These are phyloP conservation scores for Hypericum perforatum DNA, from an alignment of 345 rosid species.

Conservation along the genomic window DNA sequence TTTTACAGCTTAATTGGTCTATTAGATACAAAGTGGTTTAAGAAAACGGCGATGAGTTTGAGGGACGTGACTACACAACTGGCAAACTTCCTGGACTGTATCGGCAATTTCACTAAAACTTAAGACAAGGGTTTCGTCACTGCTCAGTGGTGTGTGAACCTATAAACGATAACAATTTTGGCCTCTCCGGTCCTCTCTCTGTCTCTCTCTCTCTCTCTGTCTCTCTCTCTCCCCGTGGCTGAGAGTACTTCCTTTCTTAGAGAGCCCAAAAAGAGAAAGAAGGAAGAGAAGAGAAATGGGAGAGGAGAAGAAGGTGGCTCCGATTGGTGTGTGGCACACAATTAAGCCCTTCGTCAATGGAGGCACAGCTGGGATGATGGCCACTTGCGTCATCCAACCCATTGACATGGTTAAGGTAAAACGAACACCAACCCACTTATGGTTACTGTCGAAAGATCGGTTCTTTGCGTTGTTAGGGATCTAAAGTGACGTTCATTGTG, in stretches of 20 bases:
- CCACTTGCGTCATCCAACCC: constrained; percentile 97
- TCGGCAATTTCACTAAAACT: no score
- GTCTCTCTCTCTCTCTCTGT: constrained; percentile 5
- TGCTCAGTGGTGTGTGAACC: no score
- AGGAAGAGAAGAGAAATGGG: constrained; percentile 14
- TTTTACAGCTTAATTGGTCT: no score
- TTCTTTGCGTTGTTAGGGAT: not conserved
- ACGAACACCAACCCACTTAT: not conserved
- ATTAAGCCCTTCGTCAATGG: constrained; percentile 93
- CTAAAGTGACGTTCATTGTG: not conserved
- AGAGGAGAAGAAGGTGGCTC: constrained; percentile 55
- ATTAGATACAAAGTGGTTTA: no score
- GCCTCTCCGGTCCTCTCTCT: constrained; percentile 1
- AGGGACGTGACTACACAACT: no score
- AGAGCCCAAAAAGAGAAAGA: not conserved
- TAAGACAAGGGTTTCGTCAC: no score
- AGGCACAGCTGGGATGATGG: constrained; percentile 95
- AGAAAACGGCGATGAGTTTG: no score
- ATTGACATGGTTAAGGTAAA: constrained; percentile 93
- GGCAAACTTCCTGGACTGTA: no score
- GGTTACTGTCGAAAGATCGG: not conserved
- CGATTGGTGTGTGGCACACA: constrained; percentile 64
- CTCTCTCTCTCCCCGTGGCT: not conserved
- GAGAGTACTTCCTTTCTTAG: constrained; percentile 1
- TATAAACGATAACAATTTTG: no score